Evolutionary conservation across 805 yeast genomes (phyloP), one percentile per base, ranked within the genome.

Genomic region (Osmozyma mogii): DNA sequence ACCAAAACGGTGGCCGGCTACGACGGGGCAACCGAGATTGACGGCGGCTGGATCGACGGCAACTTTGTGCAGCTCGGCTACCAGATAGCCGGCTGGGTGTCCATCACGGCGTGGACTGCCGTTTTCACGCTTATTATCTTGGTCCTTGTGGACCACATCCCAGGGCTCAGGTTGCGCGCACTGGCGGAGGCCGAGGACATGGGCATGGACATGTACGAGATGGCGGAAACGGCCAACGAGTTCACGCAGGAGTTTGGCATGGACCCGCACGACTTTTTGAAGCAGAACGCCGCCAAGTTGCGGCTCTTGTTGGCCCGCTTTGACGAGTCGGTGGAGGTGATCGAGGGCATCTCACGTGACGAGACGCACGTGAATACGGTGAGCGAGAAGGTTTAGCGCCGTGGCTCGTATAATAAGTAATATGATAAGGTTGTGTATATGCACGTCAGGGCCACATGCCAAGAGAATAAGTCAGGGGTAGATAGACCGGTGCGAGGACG

Each of bases 141-240:
- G 37, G 66, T 62, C 37, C 38, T 63, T 11, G 65, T 72, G 25
- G 71, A 72, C 43, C 50, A 58, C 31, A 68, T 70, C 28, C 78
- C 78, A 8, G 75, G 75, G 4, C 50, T 59, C 30, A 52, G 62
- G 33, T 48, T 71, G 40, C 63, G 70, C 45, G 69, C 63, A 6
- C 26, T 52, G 13, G 61, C 52, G 12, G 72, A 62, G 38, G 71
- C 54, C 14, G 76, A 71, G 47, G 64, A 58, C 24, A 54, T 64
- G 61, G 77, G 76, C 18, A 59, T 70, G 59, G 77, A 70, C 42
- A 40, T 56, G 29, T 58, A 42, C 29, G 75, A 70, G 40, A 65
- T 70, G 70, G 65, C 65, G n/a, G 76, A 70, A 35, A 53, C 59
- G 32, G 44, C 55, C 17, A 70, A 65, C 40, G 61, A 56, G 35